Base-by-base conservation (phyloP, 257 asterid species). In the Phtheirospermum japonicum region DNA sequence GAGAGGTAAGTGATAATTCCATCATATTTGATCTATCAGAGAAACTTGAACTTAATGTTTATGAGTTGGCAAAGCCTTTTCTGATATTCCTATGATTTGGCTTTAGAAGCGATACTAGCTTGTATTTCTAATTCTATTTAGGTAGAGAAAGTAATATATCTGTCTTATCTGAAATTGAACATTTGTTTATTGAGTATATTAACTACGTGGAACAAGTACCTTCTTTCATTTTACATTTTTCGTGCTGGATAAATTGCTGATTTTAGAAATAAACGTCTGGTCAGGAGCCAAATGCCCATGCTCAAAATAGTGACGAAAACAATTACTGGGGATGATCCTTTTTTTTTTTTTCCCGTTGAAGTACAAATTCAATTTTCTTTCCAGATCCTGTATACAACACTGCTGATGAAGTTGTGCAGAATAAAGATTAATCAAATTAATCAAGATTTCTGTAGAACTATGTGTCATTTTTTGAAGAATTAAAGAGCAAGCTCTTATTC, bases 1-100 rank as follows among this genome's bases (percentile, higher is more conserved):
- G 99, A 57, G 97, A 93, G 76, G 99, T 93, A 82, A 85, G 96
- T 81, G 68, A 57, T 62, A 20, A 36, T 71, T 68, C 70, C 17
- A 39, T 60, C 52, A 14, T 28, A 14, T 55, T 30, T 48, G 31
- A 52, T 57, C 43, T 65, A 48, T 40, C 26, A 4, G 42, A 54
- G 23, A 34, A 39, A 12, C n/a, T 34, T 26, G 59, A 30, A 10
- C 33, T 63, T 37, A 46, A 19, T 53, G 26, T 42, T 59, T 18
- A 30, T 67, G 55, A 64, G 67, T 59, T 55, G 61, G 32, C 61
- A 33, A 50, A 19, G 9, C 60, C 53, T 42, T 57, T 65, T 20
- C 39, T 18, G 37, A 33, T 34, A 60, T 45, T 46, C 46, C 13
- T 54, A 30, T 63, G 55, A 30, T 32, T 23, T 20, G 28, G 36